These are phyloP conservation scores for Kwoniella sp. DNA, from an alignment of 768 basidiomycete genomes.

Conservation along the genomic window DNA sequence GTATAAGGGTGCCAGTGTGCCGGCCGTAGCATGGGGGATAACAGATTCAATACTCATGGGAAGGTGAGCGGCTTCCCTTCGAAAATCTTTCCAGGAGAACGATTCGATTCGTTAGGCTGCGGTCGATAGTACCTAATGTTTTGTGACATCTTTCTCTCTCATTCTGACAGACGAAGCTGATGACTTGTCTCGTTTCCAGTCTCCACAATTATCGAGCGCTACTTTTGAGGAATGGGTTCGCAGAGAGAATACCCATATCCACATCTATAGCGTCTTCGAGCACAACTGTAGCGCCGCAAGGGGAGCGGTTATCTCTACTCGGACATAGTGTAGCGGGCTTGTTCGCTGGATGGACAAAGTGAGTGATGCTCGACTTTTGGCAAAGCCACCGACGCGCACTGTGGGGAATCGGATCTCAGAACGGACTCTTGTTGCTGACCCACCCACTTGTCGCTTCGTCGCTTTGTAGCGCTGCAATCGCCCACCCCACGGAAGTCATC, in stretches of 20 bases:
- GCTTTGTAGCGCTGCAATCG: slow-evolving; percentile 63
- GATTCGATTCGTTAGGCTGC: too few species aligned
- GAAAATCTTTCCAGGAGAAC: too few species aligned
- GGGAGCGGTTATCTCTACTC: slow-evolving; percentile 39
- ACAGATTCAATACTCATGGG: slow-evolving; percentile 56
- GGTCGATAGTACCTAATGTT: too few species aligned
- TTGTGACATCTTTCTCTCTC: too few species aligned
- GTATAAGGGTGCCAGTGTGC: slow-evolving; percentile 51
- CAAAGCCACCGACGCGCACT: too few species aligned
- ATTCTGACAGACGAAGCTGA: slow-evolving; percentile 10
- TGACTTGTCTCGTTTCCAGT: slow-evolving; percentile 19
- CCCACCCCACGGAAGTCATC: slow-evolving; percentile 75
- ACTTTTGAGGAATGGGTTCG: slow-evolving; percentile 45
- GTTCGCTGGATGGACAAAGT: slow-evolving; percentile 56
- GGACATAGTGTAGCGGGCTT: slow-evolving; percentile 53
- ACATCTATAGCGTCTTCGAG: too few species aligned
- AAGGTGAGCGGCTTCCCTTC: slow-evolving; percentile 44
- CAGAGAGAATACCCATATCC: slow-evolving; percentile 30
- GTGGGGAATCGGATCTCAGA: too few species aligned
- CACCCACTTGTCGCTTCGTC: neutral
- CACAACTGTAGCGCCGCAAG: slow-evolving; percentile 4
- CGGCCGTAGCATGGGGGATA: slow-evolving; percentile 55
- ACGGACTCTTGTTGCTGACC: too few species aligned
- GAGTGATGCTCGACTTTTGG: slow-evolving; percentile 15
- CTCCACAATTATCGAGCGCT: slow-evolving; percentile 53